phyloP scores from a whole-genome alignment of 306 rosid genomes.

The Gastrolobium villosum region DNA sequence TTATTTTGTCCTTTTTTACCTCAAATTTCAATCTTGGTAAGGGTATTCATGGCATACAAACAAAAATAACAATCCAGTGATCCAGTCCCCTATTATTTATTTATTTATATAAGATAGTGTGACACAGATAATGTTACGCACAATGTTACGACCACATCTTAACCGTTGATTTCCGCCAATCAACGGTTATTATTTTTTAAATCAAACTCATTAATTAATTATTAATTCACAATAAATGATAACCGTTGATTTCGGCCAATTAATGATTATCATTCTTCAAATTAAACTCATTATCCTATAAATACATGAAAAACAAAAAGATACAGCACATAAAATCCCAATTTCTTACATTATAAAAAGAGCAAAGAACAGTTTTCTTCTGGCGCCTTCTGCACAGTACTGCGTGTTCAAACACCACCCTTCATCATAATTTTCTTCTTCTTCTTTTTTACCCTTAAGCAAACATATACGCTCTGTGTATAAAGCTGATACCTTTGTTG shows the following conservation, averaged over 20 bases:
- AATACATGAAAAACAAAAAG: neutral
- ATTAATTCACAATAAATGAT: no score
- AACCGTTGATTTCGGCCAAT: no score
- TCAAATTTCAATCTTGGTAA: slow-evolving; percentile 10
- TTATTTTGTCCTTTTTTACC: slow-evolving; percentile 44
- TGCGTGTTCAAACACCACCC: slow-evolving; percentile 27
- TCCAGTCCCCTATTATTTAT: neutral
- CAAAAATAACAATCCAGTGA: neutral
- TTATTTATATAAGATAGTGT: neutral
- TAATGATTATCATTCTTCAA: no score
- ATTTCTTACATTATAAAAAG: neutral
- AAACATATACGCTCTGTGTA: neutral
- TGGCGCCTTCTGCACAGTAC: slow-evolving; percentile 31
- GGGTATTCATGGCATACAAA: neutral
- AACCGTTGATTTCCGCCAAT: no score
- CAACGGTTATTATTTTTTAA: no score
- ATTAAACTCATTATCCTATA: no score
- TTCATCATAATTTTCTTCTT: neutral
- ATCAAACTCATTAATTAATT: no score
- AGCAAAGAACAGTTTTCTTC: slow-evolving; percentile 22
- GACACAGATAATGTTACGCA: no score
- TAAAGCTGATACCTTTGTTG: neutral
- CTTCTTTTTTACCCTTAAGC: neutral
- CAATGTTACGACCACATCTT: no score
- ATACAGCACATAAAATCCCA: slow-evolving; percentile 14